These are phyloP conservation scores for Saturnispora halmiae DNA, from an alignment of 805 yeast genomes.

Conservation along the genomic window DNA sequence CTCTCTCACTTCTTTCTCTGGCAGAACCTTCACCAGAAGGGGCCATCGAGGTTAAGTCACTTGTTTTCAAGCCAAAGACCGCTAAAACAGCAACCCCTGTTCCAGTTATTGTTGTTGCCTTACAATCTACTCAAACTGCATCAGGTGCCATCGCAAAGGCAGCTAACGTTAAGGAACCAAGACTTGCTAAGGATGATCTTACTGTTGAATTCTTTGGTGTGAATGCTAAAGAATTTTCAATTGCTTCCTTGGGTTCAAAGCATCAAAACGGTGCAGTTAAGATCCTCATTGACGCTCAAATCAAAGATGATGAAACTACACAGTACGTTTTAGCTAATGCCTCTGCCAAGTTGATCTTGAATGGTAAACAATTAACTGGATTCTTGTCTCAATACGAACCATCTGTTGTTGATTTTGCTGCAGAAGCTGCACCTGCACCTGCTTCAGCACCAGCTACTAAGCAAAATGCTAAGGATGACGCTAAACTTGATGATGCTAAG, in stretches of 20 bases:
- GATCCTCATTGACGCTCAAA: conserved; percentile 46
- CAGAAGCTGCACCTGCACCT: conserved; percentile 34
- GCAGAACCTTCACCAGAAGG: conserved; percentile 44
- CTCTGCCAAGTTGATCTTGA: conserved; percentile 41
- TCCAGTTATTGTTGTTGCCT: conserved; percentile 75
- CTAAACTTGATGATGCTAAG: conserved; percentile 74
- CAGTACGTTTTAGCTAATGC: conserved; percentile 40
- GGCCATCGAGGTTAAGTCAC: conserved; percentile 54
- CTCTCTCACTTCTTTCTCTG: conserved; percentile 58
- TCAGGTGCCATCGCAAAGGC: conserved; percentile 52
- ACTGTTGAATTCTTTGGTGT: conserved; percentile 53
- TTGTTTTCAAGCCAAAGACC: conserved; percentile 88
- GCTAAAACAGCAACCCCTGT: conserved; percentile 71
- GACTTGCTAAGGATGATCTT: conserved; percentile 78
- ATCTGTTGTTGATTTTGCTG: conserved; percentile 45
- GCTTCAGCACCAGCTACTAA: conserved; percentile 23
- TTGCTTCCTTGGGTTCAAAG: conserved; percentile 40
- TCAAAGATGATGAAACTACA: conserved; percentile 33
- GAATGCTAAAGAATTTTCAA: conserved; percentile 51
- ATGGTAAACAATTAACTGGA: conserved; percentile 38
- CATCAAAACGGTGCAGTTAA: conserved; percentile 49
- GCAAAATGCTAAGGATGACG: conserved; percentile 28
- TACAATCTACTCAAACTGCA: conserved; percentile 62
- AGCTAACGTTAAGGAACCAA: conserved; percentile 72
- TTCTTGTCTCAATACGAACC: conserved; percentile 47